A percentile compares a stretch with the other conserved stretches of the same genome.
Evolutionary conservation across 225 moss, liverwort and hornwort genomes (phyloP).

Genomic region (Straminergon stramineum): DNA sequence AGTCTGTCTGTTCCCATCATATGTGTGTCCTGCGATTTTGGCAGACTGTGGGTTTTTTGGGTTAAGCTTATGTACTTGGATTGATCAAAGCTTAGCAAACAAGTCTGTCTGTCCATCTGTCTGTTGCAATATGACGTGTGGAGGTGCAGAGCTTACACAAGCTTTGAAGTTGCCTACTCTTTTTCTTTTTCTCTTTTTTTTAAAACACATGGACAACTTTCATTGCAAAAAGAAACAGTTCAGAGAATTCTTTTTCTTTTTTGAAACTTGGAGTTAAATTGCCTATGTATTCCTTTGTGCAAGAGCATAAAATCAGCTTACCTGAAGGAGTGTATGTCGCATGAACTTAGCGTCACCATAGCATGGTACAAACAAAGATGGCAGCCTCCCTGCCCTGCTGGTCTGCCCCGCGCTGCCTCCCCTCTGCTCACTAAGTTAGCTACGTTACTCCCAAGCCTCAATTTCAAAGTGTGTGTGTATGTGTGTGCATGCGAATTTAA

Average conservation of each 20-base stretch:
- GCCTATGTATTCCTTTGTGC: not conserved
- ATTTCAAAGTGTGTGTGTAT: not conserved
- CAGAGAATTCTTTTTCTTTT: too few relatives aligned
- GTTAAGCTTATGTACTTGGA: not conserved
- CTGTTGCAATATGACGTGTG: not conserved
- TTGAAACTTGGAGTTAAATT: too few relatives aligned
- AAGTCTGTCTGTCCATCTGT: not conserved
- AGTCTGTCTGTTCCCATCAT: not conserved
- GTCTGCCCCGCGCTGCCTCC: not conserved
- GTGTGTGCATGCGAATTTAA: not conserved
- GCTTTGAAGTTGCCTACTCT: not conserved
- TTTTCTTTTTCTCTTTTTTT: too few relatives aligned
- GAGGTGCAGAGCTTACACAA: not conserved
- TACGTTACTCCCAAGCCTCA: not conserved
- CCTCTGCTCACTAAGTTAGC: not conserved
- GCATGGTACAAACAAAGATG: not conserved
- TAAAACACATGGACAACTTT: too few relatives aligned
- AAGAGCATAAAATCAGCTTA: not conserved
- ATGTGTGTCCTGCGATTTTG: not conserved
- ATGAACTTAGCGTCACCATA: not conserved
- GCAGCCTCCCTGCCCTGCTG: not conserved
- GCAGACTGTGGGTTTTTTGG: not conserved
- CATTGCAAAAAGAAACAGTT: too few relatives aligned
- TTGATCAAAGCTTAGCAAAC: not conserved
- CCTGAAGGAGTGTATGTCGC: not conserved